Evolutionary conservation across 2,329 filamentous ascomycete species (phyloP), one percentile per base, ranked within the genome.

Genomic region (Calonectria leucothoes): DNA sequence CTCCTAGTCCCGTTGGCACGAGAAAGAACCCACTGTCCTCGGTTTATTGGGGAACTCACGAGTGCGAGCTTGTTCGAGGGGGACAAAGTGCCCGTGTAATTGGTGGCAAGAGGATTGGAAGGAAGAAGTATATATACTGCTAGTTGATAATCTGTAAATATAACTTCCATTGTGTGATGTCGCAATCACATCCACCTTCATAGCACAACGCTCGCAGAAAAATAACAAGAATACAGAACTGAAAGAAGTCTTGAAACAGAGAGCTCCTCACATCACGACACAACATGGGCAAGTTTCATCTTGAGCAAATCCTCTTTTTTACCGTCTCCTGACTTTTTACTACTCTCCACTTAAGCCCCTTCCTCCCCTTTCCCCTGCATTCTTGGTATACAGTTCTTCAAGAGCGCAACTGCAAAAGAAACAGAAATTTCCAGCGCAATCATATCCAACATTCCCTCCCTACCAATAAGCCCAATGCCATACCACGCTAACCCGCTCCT

Each of bases 361-460:
- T 25, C 61, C 55, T 52, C 64, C 31, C 37, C 39, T 39, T 31
- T 67, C 48, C n/a, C 35, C 31, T 63, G 25, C 52, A 42, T 45
- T 55, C 71, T 68, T 55, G 55, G 48, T 59, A 59, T 71, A 64
- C 55, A 68, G 39, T 63, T 14, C n/a, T 37, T 31, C 14, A 51
- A 63, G 31, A 69, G 55, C 48, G 66, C 65, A 72, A 48, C 66
- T 35, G 68, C 39, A 29, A 31, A 61, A 39, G 45, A 33, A 61
- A 71, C 37, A 71, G 45, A 69, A 51, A 57, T 48, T 51, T 68
- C 29, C 45, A 48, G 66, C 68, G 70, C 45, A 73, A 23, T 64
- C 59, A 48, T 73, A 73, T 71, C 71, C 68, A 73, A 73, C 71
- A 64, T 73, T 25, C 63, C 69, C 51, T 23, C 68, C 63, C 52